A percentile compares a stretch with the other conserved stretches of the same genome.
phyloP scores from a whole-genome alignment of 306 rosid species.

The Cucurbita moschata region DNA sequence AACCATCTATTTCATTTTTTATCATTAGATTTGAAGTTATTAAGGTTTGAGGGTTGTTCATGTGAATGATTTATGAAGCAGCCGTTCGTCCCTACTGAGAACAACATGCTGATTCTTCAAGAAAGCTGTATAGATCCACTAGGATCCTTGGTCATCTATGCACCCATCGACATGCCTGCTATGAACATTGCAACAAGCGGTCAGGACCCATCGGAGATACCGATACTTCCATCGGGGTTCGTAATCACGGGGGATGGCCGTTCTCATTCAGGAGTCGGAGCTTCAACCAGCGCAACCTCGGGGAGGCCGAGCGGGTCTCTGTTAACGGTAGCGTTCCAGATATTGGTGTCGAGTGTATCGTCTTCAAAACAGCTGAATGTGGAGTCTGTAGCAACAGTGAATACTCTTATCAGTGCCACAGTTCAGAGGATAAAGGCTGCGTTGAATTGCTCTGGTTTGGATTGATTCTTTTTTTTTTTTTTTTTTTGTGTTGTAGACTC shows the following conservation, averaged over 20 bases:
- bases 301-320: slow-evolving; percentile 25
- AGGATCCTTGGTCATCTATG: slow-evolving; percentile 34
- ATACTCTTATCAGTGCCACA: slow-evolving; percentile 21
- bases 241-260: slow-evolving; percentile 34
- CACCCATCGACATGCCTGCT: slow-evolving; percentile 24
- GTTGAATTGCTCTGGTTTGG: slow-evolving; percentile 19
- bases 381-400: slow-evolving; percentile 23
- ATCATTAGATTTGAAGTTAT: not conserved
- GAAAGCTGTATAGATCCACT: slow-evolving; percentile 32
- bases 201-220: slow-evolving; percentile 27
- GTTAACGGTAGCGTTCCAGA: slow-evolving; percentile 40
- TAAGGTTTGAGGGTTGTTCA: not conserved
- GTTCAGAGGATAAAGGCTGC: slow-evolving; percentile 34
- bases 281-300: not conserved
- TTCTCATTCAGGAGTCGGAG: not conserved
- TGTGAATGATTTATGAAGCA: slow-evolving; percentile 12
- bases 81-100: slow-evolving; percentile 31
- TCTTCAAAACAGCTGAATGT: slow-evolving; percentile 8
- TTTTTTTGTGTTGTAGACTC: not conserved
- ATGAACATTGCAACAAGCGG: slow-evolving; percentile 16
- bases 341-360: slow-evolving; percentile 12
- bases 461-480: not conserved
- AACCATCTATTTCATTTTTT: not conserved
- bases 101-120: slow-evolving; percentile 34
- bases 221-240: slow-evolving; percentile 54